phyloP scores from a whole-genome alignment of 2,329 filamentous ascomycete species.

The Torrubiella hemipterigena region DNA sequence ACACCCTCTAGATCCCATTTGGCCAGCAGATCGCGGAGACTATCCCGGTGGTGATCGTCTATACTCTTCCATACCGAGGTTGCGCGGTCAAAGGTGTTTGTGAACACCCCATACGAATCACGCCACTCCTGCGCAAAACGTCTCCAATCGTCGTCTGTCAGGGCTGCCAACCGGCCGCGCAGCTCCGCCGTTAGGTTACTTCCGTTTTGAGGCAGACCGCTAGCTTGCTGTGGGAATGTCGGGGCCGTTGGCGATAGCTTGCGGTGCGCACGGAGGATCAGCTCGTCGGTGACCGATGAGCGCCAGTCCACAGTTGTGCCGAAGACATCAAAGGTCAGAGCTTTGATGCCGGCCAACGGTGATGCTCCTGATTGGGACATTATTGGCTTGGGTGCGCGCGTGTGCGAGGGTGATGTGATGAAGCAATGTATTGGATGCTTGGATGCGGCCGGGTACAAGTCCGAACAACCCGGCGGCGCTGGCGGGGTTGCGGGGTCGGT shows the following conservation, averaged over 20 bases:
- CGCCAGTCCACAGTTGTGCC: slow-evolving; percentile 77
- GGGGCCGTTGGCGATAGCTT: slow-evolving; percentile 36
- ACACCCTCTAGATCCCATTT: slow-evolving; percentile 44
- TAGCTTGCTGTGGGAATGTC: too few species aligned
- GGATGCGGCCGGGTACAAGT: too few species aligned
- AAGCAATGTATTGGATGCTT: too few species aligned
- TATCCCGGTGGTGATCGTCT: slow-evolving; percentile 58
- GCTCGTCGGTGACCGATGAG: slow-evolving; percentile 46
- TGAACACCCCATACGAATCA: slow-evolving; percentile 50
- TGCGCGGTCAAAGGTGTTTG: slow-evolving; percentile 33
- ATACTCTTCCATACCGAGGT: slow-evolving; percentile 50
- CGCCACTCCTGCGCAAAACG: slow-evolving; percentile 62
- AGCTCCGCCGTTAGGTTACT: slow-evolving; percentile 31
- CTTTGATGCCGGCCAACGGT: slow-evolving; percentile 31
- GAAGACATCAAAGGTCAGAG: slow-evolving; percentile 64
- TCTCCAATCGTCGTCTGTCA: slow-evolving; percentile 48
- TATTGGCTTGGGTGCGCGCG: too few species aligned
- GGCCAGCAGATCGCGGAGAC: slow-evolving; percentile 45
- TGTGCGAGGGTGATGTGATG: too few species aligned
- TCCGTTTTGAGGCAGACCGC: not conserved
- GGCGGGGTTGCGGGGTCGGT: too few species aligned
- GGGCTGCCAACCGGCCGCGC: slow-evolving; percentile 32
- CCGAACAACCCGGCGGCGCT: too few species aligned
- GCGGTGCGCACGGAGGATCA: slow-evolving; percentile 36
- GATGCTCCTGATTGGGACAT: too few species aligned